Base-by-base conservation (phyloP, 2,329 filamentous ascomycete species). In the Colletotrichum brevisporum region DNA sequence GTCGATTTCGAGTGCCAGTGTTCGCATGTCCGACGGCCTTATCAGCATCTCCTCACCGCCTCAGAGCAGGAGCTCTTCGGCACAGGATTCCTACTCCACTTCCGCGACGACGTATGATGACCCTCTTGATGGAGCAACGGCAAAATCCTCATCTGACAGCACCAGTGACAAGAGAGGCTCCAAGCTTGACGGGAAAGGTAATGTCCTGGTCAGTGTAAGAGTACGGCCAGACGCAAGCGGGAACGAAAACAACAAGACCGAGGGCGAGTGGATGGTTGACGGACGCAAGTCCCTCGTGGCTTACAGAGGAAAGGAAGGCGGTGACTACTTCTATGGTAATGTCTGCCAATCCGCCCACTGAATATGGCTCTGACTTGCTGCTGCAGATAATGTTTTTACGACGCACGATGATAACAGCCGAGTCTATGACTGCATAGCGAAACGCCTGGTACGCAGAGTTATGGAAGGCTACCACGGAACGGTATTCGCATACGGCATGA, bases 391-490 rank as follows among this genome's bases (percentile, higher is more conserved):
- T 82, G 96, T 98, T 71, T 99, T 99, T 81, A 90, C 94, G 58
- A 93, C 94, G 18, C 90, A 97, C 78, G 95, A 99, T 78, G 93
- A 98, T 78, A 99, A 99, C 78, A 90, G 94, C 61, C 92, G 92
- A 78, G 96, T 99, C 10, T 99, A 99, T 79, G 96, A 99, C 81
- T 91, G 95, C 71, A 93, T 90, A 53, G 96, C 96, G 51, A 98
- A 98, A 82, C 92, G 96, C 71, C 86, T 99, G 59, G 96, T 99
- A 54, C 92, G 96, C 74, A 89, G 96, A 75, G 96, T 99, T 57
- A 99, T 99, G 96, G 96, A 99, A 83, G 96, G 96, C 50, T 99
- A 98, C 79, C 95, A 98, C 76, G 96, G 95, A 68, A 99, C 96
- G 1, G 96, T 99, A 26, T 98, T 99, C 79, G 95, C 95, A 18